A percentile compares a stretch with the other conserved stretches of the same genome.
These are phyloP conservation scores for Beta vulgaris DNA, from an alignment of 148 eudicot genomes.

Conservation along the genomic window DNA sequence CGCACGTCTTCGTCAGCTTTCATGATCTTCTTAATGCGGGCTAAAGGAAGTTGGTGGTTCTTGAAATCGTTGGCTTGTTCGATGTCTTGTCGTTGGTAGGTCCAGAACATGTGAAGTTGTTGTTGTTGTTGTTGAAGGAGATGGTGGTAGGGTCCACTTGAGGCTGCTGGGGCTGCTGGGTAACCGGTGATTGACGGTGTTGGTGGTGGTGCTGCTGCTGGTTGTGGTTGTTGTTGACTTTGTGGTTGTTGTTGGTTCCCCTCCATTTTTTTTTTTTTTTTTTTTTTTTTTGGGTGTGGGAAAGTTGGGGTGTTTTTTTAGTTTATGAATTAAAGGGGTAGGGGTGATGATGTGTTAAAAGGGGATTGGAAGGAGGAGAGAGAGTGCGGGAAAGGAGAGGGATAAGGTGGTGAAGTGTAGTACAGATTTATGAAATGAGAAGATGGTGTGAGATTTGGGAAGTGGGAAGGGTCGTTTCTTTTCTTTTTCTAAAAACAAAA, in stretches of 20 bases:
- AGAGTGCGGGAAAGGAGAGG: not conserved
- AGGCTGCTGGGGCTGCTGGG: constrained; percentile 22
- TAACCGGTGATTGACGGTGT: constrained; percentile 21
- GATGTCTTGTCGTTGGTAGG: constrained; percentile 73
- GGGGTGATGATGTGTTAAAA: too few relatives aligned
- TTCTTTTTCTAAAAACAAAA: not conserved
- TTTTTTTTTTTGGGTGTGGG: too few relatives aligned
- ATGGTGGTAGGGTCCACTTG: constrained; percentile 49
- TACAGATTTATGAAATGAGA: constrained; percentile 20
- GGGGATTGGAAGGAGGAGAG: constrained; percentile 3
- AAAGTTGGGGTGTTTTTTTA: too few relatives aligned
- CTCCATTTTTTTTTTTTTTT: constrained; percentile 31
- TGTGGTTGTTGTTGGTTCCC: constrained; percentile 25
- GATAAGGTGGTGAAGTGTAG: constrained; percentile 28
- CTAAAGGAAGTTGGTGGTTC: constrained; percentile 80
- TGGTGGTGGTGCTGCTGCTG: constrained; percentile 21
- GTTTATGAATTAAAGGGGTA: too few relatives aligned
- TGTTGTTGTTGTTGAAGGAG: constrained; percentile 78
- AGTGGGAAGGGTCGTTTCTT: constrained; percentile 6
- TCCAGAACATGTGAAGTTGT: constrained; percentile 85
- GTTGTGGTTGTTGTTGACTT: constrained; percentile 26
- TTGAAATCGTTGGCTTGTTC: constrained; percentile 71
- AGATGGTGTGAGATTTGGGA: not conserved
- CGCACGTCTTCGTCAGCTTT: constrained; percentile 91
- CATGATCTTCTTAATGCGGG: constrained; percentile 90